These are phyloP conservation scores for Helicostylum pulchrum DNA, from an alignment of 192 early-diverging fungal genomes.

Conservation along the genomic window DNA sequence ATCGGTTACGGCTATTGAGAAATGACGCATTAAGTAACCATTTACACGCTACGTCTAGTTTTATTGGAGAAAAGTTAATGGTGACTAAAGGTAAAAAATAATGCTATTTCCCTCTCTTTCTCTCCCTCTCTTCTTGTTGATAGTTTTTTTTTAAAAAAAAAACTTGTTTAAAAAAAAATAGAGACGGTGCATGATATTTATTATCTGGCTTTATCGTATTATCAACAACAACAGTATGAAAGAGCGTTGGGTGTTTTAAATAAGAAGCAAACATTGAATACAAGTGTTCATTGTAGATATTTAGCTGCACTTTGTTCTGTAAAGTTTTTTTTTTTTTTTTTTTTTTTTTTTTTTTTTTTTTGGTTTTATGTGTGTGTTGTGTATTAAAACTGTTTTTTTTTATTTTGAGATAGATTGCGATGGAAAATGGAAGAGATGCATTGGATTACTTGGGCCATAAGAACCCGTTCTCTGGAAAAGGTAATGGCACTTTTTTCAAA, in stretches of 20 bases:
- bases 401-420: conserved; percentile 34
- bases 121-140: background rate
- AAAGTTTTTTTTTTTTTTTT: conserved; percentile 23
- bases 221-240: conserved; percentile 44
- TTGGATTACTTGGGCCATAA: conserved; percentile 50
- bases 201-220: conserved; percentile 49
- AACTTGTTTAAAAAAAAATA: conserved; percentile 21
- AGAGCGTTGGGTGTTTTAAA: conserved; percentile 44
- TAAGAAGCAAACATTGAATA: conserved; percentile 38
- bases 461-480: conserved; percentile 40
- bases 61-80: conserved; percentile 67
- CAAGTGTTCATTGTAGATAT: conserved; percentile 47
- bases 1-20: conserved; percentile 49
- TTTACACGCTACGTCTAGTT: conserved; percentile 54
- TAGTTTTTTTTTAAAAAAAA: background rate
- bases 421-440: conserved; percentile 54
- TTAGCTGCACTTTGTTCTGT: conserved; percentile 55
- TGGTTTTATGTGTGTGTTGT: background rate
- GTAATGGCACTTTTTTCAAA: background rate
- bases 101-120: too few species aligned
- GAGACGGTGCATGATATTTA: conserved; percentile 47
- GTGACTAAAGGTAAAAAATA: conserved; percentile 55
- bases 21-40: conserved; percentile 51
- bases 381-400: background rate
- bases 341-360: conserved; percentile 10